Evolutionary conservation across 2,329 filamentous ascomycete genomes (phyloP), one percentile per base, ranked within the genome.

Genomic region (Aspergillus sp.): DNA sequence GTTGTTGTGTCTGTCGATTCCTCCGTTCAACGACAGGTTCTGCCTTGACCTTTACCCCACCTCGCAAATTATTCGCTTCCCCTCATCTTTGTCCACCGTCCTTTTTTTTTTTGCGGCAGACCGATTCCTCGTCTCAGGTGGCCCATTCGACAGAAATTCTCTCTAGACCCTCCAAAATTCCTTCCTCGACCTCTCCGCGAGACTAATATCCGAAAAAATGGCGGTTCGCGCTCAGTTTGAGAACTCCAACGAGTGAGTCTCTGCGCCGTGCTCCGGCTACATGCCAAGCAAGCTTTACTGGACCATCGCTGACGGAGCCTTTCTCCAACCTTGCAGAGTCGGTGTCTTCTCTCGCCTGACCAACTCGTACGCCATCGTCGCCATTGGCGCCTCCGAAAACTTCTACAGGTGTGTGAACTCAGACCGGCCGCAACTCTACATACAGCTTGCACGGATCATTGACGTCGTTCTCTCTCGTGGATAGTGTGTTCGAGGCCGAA

Each of bases 321-420:
- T 24, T 7, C 26, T 20, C 13, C 35, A n/a, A 7, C 35, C 14
- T 22, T 49, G 30, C 67, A 96, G 92, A 79, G 89, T 99, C 71
- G 94, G 94, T 73, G 94, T 97, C 70, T 99, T 99, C 76, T 79
- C 92, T 56, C 96, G 90, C 57, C 88, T 99, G 71, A 99, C 94
- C 64, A 99, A 99, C 78, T 93, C 90, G 55, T 99, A 96, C 76
- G 91, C 92, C 65, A 82, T 99, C 66, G 90, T 96, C 65, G 92
- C 93, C 60, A 85, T 96, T 61, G 94, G 94, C 69, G 92, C 90
- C 65, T 96, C 90, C 69, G 92, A 96, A 81, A 97, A 97, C 83
- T 99, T 99, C 77, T 97, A 97, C 85, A 92, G 84, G 85, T 87
- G 72, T 57, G 62, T 49, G 24, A 10, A 13, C 16, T 47, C 33